Percentiles rank a stretch among this genome's conserved stretches.
phyloP scores from a whole-genome alignment of 225 moss, liverwort and hornwort genomes.

The Sphagnum tenellum region DNA sequence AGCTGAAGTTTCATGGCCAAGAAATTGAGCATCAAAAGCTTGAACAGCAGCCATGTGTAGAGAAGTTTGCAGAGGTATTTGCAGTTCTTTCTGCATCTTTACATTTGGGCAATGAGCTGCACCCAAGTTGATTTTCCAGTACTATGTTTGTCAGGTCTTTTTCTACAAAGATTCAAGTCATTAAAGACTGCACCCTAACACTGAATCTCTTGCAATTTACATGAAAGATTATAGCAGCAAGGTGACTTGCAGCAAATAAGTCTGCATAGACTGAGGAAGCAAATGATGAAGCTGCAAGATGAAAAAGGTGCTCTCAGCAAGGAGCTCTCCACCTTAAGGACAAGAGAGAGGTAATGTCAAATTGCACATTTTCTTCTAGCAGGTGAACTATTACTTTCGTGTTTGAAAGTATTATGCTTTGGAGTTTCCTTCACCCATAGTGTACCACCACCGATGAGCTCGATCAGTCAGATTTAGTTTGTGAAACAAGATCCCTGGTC shows the following conservation, averaged over 20 bases:
- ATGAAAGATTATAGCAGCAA: neutral
- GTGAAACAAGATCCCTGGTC: no score
- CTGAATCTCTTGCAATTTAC: no score
- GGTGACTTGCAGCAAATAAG: constrained; percentile 26
- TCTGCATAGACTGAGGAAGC: constrained; percentile 40
- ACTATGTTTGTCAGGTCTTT: neutral
- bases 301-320: constrained; percentile 28
- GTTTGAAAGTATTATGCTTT: no score
- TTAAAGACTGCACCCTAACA: constrained; percentile 1
- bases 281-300: constrained; percentile 26
- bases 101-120: neutral
- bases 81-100: neutral
- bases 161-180: neutral
- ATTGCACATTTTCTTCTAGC: no score
- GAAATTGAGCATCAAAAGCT: neutral
- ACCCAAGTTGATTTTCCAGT: neutral
- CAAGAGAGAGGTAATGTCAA: constrained; percentile 24
- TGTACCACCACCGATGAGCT: no score
- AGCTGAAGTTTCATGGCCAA: constrained; percentile 17
- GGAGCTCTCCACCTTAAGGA: constrained; percentile 20
- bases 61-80: constrained; percentile 17
- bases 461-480: no score
- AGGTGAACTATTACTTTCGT: no score
- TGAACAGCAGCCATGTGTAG: constrained; percentile 4
- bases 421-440: no score